These are phyloP conservation scores for Viola pubescens DNA, from an alignment of 441 rosid species.

Conservation along the genomic window DNA sequence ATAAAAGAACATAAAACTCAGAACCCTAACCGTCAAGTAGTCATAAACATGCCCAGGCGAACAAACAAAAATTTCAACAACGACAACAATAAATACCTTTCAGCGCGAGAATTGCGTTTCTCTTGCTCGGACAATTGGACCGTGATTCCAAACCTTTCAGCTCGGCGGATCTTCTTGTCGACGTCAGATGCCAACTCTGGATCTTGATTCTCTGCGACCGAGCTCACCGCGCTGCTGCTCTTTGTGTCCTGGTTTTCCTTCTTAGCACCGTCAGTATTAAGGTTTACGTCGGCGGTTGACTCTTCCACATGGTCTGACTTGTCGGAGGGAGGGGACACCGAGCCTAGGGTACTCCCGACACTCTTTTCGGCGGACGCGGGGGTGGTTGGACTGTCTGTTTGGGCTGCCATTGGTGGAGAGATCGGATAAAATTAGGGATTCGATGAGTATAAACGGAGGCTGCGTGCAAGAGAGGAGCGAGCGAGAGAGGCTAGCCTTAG, in stretches of 20 bases:
- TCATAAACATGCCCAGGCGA: neutral
- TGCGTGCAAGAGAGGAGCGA: no score
- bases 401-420: slow-evolving; percentile 32
- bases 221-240: slow-evolving; percentile 14
- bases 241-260: slow-evolving; percentile 31
- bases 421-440: neutral
- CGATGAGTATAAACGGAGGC: no score
- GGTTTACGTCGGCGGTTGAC: slow-evolving; percentile 6
- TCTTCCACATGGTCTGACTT: slow-evolving; percentile 30
- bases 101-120: slow-evolving; percentile 83
- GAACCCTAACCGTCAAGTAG: neutral
- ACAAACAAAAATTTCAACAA: neutral
- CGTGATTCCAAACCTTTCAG: slow-evolving; percentile 78
- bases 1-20: no score
- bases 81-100: slow-evolving; percentile 35
- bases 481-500: no score
- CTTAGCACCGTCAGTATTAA: slow-evolving; percentile 8
- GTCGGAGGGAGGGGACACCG: slow-evolving; percentile 19
- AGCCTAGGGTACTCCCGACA: slow-evolving; percentile 22
- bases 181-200: slow-evolving; percentile 33
- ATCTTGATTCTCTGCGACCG: slow-evolving; percentile 21
- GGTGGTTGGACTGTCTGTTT: slow-evolving; percentile 24
- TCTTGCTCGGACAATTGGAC: slow-evolving; percentile 77
- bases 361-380: slow-evolving; percentile 19
- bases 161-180: slow-evolving; percentile 79